Evolutionary conservation across 2,329 filamentous ascomycete genomes (phyloP).

Genomic region (Fusarium sp.): DNA sequence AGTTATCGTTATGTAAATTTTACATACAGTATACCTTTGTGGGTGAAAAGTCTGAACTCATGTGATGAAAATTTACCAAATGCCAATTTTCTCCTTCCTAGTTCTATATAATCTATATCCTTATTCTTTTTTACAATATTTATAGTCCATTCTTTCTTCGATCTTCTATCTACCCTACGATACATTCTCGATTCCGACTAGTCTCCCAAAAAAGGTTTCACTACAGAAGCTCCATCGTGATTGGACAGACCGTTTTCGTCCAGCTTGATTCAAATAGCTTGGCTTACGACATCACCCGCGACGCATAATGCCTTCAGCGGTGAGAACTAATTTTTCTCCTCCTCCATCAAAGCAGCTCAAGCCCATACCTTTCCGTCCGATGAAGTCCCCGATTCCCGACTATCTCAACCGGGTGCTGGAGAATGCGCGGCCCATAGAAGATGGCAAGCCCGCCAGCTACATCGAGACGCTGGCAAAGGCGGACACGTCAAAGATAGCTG

Average conservation of each 20-base stretch:
- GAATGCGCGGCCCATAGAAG: slow-evolving; percentile 43
- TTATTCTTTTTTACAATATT: too few species aligned
- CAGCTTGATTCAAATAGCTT: neutral
- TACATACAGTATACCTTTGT: neutral
- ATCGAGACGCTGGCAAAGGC: slow-evolving; percentile 52
- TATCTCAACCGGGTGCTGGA: slow-evolving; percentile 48
- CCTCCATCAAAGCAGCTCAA: neutral
- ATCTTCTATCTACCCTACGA: neutral
- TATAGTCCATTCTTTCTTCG: neutral
- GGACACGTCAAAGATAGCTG: slow-evolving; percentile 51
- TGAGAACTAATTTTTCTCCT: neutral
- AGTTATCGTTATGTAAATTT: slow-evolving; percentile 6
- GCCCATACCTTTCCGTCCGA: slow-evolving; percentile 15
- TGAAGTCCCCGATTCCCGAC: slow-evolving; percentile 50
- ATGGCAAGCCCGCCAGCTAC: slow-evolving; percentile 48
- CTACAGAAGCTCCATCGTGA: neutral
- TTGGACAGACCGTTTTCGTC: neutral
- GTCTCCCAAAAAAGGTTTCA: neutral
- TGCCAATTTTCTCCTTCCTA: neutral
- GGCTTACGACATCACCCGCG: slow-evolving; percentile 26
- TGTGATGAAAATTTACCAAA: neutral
- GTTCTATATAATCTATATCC: too few species aligned
- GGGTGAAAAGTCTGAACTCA: neutral
- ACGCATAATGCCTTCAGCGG: neutral
- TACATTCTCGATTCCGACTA: neutral